Conservation (phyloP, 2,329 filamentous ascomycete species). For the Aureobasidium zeae region DNA sequence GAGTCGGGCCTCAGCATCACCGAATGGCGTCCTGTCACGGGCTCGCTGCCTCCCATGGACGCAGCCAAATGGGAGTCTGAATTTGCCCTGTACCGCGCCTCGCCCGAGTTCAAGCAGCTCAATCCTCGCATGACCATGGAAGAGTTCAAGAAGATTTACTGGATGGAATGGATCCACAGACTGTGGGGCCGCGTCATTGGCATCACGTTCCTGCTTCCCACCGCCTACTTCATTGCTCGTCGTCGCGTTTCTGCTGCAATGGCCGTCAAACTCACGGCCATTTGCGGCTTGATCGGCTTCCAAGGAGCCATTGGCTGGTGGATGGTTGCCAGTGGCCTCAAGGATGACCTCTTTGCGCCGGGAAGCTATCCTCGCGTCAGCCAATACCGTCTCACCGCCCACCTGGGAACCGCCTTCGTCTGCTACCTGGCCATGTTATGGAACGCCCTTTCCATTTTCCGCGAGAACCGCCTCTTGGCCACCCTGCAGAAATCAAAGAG, state of each 20-base stretch:
- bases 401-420: constrained; percentile 80
- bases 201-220: constrained; percentile 78
- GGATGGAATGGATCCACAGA: constrained; percentile 96
- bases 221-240: constrained; percentile 76
- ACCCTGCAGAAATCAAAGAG: constrained; percentile 49
- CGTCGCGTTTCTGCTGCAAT: constrained; percentile 69
- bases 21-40: constrained; percentile 96
- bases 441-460: constrained; percentile 75
- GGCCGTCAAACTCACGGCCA: constrained; percentile 68
- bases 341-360: constrained; percentile 88
- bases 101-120: constrained; percentile 83
- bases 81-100: constrained; percentile 84
- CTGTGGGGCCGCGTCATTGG: constrained; percentile 91
- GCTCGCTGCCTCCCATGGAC: constrained; percentile 74
- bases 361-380: constrained; percentile 86
- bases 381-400: constrained; percentile 85
- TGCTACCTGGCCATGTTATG: constrained; percentile 94
- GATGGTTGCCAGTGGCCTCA: constrained; percentile 97
- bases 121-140: constrained; percentile 87
- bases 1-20: constrained; percentile 97
- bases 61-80: constrained; percentile 80
- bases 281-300: constrained; percentile 82
- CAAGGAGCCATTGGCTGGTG: constrained; percentile 97
- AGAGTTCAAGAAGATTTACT: constrained; percentile 98
- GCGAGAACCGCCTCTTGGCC: constrained; percentile 63